These are phyloP conservation scores for Chimonanthus praecox DNA, from an alignment of 164 flowering plant species.

Conservation along the genomic window DNA sequence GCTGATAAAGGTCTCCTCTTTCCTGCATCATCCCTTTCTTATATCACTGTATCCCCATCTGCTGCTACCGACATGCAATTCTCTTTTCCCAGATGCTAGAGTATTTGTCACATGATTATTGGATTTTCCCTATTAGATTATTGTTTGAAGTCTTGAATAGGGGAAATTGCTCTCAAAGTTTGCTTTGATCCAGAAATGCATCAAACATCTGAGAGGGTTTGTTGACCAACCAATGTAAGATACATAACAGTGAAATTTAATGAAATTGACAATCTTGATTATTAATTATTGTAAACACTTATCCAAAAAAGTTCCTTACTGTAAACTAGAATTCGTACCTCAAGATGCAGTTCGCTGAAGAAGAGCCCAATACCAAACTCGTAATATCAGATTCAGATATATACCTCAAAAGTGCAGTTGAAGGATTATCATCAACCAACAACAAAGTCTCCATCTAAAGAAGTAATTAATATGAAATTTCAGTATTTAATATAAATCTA, in stretches of 20 bases:
- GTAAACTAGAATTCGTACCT: slow-evolving; percentile 32
- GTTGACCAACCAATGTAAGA: neutral
- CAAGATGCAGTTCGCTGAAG: slow-evolving; percentile 31
- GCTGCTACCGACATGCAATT: too few relatives aligned
- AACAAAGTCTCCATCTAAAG: slow-evolving; percentile 63
- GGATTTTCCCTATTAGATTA: too few relatives aligned
- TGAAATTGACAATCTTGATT: neutral
- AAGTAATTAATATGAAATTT: neutral
- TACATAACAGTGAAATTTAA: neutral
- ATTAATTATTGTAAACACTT: too few relatives aligned
- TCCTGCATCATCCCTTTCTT: too few relatives aligned
- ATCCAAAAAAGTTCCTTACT: too few relatives aligned
- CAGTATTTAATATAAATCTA: neutral
- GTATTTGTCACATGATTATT: too few relatives aligned
- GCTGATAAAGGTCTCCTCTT: too few relatives aligned
- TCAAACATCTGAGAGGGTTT: neutral
- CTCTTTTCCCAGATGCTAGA: too few relatives aligned
- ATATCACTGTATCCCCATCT: too few relatives aligned
- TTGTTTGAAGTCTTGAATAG: too few relatives aligned
- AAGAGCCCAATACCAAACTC: slow-evolving; percentile 62
- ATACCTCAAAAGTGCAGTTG: slow-evolving; percentile 53
- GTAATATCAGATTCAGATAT: slow-evolving; percentile 35
- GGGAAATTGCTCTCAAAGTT: too few relatives aligned
- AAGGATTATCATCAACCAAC: slow-evolving; percentile 68
- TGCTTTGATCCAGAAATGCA: neutral